Base-by-base conservation (phyloP, 441 rosid genomes). In the Pelargonium australe region DNA sequence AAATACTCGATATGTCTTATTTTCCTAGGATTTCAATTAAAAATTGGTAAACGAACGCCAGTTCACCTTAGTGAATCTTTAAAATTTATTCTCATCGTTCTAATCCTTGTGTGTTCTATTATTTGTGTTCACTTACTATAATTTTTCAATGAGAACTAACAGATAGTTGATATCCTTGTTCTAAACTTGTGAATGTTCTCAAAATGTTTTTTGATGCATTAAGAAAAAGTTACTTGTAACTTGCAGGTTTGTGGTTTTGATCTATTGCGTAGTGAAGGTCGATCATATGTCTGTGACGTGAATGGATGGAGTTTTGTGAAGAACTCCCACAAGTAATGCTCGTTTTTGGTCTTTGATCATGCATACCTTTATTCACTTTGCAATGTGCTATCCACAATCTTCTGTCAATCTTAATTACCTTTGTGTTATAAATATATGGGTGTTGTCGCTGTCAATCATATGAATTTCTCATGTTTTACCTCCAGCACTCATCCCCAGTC, bases 251-350 rank as follows among this genome's bases (percentile, higher is more conserved):
- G 99, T 82, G 99, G 99, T 49, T 96, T 96, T 82, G 99, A 96
- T 85, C 97, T 96, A 58, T 80, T 96, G 80, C 87, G 99, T 66
- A 88, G 95, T 57, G 97, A 93, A 77, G 99, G 98, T 17, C 87
- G 97, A 37, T 96, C 99, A 31, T 96, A 91, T 80, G 98, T 96
- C 65, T 96, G 98, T 77, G 99, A 96, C 85, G 99, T 96, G 68
- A 96, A 96, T 85, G 99, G 99, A 58, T 96, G 99, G 99, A 93
- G 99, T 85, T 96, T 93, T 83, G 99, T 96, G 83, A 93, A 96
- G 86, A 96, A 96, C 81, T 96, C 99, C 49, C 83, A 93, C 86
- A 96, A 96, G 99, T 95, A 88, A 84, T 76, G 17, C 65, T 64
- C 45, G 53, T 61, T n/a, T 61, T 25, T 23, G 20, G 40, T 25